phyloP scores from a whole-genome alignment of 208 protist species.

The Phytomonas francai region DNA sequence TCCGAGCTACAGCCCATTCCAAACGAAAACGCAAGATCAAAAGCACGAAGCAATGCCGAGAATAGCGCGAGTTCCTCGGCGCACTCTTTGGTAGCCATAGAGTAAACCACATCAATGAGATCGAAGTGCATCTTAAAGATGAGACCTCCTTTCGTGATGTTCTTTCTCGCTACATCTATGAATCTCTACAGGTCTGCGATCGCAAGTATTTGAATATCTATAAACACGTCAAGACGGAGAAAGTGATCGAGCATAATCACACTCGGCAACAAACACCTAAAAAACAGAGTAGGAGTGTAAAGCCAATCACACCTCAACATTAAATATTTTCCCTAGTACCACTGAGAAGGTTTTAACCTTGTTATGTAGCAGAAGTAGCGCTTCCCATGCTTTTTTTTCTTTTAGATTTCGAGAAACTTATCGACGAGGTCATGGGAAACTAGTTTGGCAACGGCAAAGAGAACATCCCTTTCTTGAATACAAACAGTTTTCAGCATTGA shows the following conservation, averaged over 20 bases:
- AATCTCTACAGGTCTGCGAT: background rate
- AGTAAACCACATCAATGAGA: slow-evolving; percentile 49
- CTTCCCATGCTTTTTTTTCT: background rate
- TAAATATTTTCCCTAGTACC: background rate
- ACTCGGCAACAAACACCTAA: slow-evolving; percentile 4
- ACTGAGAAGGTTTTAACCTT: background rate
- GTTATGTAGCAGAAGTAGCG: background rate
- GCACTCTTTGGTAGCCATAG: slow-evolving; percentile 80
- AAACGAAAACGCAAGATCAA: slow-evolving; percentile 47
- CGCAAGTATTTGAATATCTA: background rate
- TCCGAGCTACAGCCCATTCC: slow-evolving; percentile 47
- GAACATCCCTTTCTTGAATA: slow-evolving; percentile 38
- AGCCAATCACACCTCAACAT: background rate
- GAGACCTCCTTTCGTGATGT: background rate
- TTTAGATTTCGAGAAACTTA: background rate
- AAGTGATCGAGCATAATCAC: background rate
- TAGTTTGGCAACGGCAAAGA: slow-evolving; percentile 35
- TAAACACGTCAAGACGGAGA: background rate
- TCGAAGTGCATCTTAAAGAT: background rate
- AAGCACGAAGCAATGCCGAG: slow-evolving; percentile 38
- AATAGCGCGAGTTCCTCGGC: slow-evolving; percentile 65
- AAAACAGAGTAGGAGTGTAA: slow-evolving; percentile 4
- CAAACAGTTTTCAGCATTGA: background rate
- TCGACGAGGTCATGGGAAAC: background rate
- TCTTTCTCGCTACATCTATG: background rate